Base-by-base conservation (phyloP, 768 basidiomycete genomes). In the Lactifluus subvellereus region DNA sequence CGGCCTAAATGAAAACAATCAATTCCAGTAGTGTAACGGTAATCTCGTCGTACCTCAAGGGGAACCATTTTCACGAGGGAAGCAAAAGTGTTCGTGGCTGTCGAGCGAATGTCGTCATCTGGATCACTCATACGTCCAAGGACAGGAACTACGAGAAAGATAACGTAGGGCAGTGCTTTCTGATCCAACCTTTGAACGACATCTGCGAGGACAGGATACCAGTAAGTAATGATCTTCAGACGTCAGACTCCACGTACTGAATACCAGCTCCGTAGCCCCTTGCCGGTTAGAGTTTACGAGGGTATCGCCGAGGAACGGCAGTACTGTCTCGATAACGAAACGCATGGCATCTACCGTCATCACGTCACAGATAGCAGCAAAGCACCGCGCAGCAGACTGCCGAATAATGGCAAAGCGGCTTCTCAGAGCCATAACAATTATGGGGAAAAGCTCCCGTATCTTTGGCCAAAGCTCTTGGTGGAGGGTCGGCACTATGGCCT, bases 1-100 rank as follows among this genome's bases (percentile, higher is more conserved):
- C 97, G 69, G 93, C 92, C 94, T 60, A 9, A 27, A 64, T 35
- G 6, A 32, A 37, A 54, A 38, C 64, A 27, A 62, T 22, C 20
- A 18, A 48, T 6, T 37, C 38, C 38, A 48, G 42, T 22, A 18
- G 37, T 4, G 30, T 4, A 32, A 50, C 33, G 54, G 33, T 49
- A 22, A 47, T 18, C 30, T 42, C 5, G 22, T 68, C 80, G 64
- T 65, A 94, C 94, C 83, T 98, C 97, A 0, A 99, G 80, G 6
- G 97, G 97, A 13, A 98, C 93, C 89, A 99, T 96, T 78, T 98
- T 98, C 65, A 99, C 92, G 18, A 99, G 77, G 0, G 93, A 90
- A 0, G 97, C 97, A 71, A 99, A 99, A 0, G 94, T 95, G 71
- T 94, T 94, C n/a, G 97, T 98, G 3, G 97, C 88, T 2, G 93